Base-by-base conservation (phyloP, 2,329 filamentous ascomycete species). In the Fusarium sp. region DNA sequence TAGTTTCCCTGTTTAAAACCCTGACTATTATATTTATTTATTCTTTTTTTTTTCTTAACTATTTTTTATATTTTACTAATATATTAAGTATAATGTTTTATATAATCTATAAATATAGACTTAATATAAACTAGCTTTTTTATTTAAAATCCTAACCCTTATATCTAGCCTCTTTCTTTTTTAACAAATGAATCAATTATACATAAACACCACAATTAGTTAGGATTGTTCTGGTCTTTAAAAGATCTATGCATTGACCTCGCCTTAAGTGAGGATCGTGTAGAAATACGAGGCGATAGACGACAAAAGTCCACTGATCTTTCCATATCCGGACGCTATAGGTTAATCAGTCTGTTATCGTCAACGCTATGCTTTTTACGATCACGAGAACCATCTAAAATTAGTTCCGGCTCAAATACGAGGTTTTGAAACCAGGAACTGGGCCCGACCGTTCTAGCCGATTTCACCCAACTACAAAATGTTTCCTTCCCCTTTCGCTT, bases 171-270 rank as follows among this genome's bases (percentile, higher is more conserved):
- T 26, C 1, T 2, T 18, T 28, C 4, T 22, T 50, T 3, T 32
- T n/a, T 3, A 3, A 9, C 0, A 7, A 50, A 7, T 8, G 0
- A 4, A 14, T 9, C 1, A 26, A 10, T 6, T 6, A 6, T 13
- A 18, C 0, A 7, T 13, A 3, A 13, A n/a, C 5, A 24, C 22
- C 2, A 7, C 4, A 32, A 8, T 15, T 3, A 1, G 4, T 24
- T 15, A 8, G 2, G 8, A 36, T 26, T 11, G 22, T n/a, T 8
- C 28, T 6, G 22, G 2, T n/a, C 28, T 18, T 18, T 0, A 47
- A 26, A 22, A 7, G 11, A 15, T 2, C 18, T 6, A 22, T 10
- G 35, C 24, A 54, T 28, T 55, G 24, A 39, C 35, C 11, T 54
- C 14, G 5, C 2, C 28, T 20, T 14, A 15, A 51, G 17, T 20